These are phyloP conservation scores for Colletotrichum australisinense DNA, from an alignment of 2,329 filamentous ascomycete genomes.

Conservation along the genomic window DNA sequence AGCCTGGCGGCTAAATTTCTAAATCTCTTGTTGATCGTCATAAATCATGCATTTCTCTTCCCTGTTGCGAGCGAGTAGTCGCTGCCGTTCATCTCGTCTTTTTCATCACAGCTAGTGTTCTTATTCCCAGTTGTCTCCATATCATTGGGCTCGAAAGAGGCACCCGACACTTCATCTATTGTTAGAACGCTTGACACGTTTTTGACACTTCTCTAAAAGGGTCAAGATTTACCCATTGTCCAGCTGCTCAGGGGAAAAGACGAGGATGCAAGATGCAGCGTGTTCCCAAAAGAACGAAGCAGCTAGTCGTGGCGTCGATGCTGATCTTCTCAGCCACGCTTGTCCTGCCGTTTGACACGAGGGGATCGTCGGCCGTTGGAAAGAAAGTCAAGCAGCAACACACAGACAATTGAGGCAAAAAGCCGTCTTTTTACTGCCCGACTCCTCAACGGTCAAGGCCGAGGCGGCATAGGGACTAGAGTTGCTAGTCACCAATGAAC, in stretches of 20 bases:
- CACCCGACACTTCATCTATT: neutral
- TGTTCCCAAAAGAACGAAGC: neutral
- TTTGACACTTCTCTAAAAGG: neutral
- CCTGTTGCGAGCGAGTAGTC: neutral
- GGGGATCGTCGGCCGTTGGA: constrained; percentile 8
- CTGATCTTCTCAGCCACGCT: constrained; percentile 9
- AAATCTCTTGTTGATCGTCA: constrained; percentile 3
- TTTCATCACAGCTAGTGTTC: too few relatives aligned
- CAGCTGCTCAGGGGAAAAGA: neutral
- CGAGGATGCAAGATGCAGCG: neutral
- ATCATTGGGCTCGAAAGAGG: neutral
- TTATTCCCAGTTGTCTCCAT: neutral
- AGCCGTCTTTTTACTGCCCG: neutral
- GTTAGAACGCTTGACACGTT: neutral
- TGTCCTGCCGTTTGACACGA: neutral
- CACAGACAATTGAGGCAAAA: neutral
- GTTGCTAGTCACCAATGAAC: neutral
- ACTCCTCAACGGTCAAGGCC: neutral
- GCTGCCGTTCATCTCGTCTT: neutral
- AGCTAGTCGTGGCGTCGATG: neutral
- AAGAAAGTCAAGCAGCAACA: neutral
- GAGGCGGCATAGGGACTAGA: neutral
- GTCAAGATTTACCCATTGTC: neutral
- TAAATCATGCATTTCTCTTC: neutral
- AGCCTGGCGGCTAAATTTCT: neutral